Conservation (phyloP, 1,139 yeast genomes). For the Geotrichum aggregatum region DNA sequence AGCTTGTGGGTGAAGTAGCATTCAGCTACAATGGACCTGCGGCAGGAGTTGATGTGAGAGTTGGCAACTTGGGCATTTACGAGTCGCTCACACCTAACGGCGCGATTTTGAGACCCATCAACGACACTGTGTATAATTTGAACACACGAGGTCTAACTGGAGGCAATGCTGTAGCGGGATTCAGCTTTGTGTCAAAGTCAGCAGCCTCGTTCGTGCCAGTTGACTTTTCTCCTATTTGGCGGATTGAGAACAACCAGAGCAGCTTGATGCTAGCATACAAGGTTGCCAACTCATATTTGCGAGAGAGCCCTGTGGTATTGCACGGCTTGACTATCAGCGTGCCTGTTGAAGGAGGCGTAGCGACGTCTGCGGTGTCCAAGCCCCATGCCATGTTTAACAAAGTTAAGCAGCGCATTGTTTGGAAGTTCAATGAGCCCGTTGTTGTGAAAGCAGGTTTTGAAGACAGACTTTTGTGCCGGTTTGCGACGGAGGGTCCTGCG, state of each 20-base stretch:
- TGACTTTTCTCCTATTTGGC: slow-evolving; percentile 77
- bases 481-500: slow-evolving; percentile 37
- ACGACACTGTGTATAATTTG: slow-evolving; percentile 24
- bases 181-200: slow-evolving; percentile 51
- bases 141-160: slow-evolving; percentile 21
- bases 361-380: slow-evolving; percentile 71
- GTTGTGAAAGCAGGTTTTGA: slow-evolving; percentile 65
- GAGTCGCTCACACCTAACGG: slow-evolving; percentile 29
- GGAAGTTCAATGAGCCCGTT: slow-evolving; percentile 60
- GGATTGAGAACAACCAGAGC: slow-evolving; percentile 77
- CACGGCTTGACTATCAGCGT: slow-evolving; percentile 65
- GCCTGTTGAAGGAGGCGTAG: slow-evolving; percentile 46
- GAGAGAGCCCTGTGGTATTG: slow-evolving; percentile 44
- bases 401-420: slow-evolving; percentile 78
- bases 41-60: slow-evolving; percentile 21
- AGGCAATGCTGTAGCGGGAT: slow-evolving; percentile 44
- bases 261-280: slow-evolving; percentile 73
- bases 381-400: slow-evolving; percentile 87
- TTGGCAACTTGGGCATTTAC: slow-evolving; percentile 21
- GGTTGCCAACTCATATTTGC: slow-evolving; percentile 49
- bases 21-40: slow-evolving; percentile 51
- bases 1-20: slow-evolving; percentile 75
- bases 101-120: slow-evolving; percentile 23
- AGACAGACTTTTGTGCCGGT: slow-evolving; percentile 42
- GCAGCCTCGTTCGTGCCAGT: slow-evolving; percentile 54